Conservation (phyloP, 2,329 filamentous ascomycete species). For the Colletotrichum sp. region DNA sequence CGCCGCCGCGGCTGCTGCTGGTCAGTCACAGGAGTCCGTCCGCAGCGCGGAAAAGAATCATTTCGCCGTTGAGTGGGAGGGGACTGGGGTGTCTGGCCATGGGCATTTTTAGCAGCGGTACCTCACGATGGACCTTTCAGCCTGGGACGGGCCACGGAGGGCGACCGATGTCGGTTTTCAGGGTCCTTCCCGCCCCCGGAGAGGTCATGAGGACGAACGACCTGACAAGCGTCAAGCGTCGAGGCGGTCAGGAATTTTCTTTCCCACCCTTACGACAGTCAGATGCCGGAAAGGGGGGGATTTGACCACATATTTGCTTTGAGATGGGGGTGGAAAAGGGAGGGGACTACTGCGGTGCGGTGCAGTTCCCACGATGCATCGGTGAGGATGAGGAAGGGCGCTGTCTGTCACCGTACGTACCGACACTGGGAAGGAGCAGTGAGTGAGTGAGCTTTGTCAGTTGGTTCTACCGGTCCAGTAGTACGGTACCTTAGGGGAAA, state of each 20-base stretch:
- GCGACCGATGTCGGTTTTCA: conserved; percentile 16
- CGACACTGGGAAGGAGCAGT: neutral
- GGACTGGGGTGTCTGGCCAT: neutral
- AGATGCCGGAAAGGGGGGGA: neutral
- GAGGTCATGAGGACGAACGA: conserved; percentile 14
- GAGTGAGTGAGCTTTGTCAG: neutral
- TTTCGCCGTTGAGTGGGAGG: neutral
- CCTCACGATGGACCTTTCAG: neutral
- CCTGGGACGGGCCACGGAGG: neutral
- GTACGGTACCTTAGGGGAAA: neutral
- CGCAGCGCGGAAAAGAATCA: neutral
- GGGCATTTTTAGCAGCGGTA: neutral
- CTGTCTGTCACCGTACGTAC: neutral
- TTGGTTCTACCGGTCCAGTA: neutral
- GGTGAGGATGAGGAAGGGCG: neutral
- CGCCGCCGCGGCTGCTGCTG: neutral
- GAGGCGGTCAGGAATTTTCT: conserved; percentile 17
- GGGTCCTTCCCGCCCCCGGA: conserved; percentile 12
- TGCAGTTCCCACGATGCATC: neutral
- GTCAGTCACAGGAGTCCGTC: neutral
- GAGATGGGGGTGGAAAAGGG: neutral
- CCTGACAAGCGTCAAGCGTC: conserved; percentile 10
- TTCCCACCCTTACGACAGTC: conserved; percentile 2
- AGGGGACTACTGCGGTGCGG: neutral
- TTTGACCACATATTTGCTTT: neutral